Conservation (phyloP, 768 basidiomycete species). For the Coprinopsis strossmayeri region DNA sequence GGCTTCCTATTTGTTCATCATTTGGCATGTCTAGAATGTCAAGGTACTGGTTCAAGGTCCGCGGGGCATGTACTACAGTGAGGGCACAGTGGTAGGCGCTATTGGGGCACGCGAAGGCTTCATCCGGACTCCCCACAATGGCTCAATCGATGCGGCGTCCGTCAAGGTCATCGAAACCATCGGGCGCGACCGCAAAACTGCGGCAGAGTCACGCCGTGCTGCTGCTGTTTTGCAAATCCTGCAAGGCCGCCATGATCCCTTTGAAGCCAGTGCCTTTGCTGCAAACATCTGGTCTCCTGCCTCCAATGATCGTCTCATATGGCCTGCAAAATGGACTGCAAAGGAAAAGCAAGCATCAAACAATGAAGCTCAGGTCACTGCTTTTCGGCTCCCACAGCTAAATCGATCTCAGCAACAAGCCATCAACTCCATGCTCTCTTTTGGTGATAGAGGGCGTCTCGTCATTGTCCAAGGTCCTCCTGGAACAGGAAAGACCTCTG, state of each 20-base stretch:
- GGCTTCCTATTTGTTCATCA: neutral
- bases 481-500: slow-evolving; percentile 70
- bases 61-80: slow-evolving; percentile 30
- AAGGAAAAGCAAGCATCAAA: neutral
- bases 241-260: slow-evolving; percentile 26
- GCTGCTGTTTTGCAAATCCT: slow-evolving; percentile 34
- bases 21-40: slow-evolving; percentile 18
- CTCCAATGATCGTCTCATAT: slow-evolving; percentile 22
- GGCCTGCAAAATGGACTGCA: slow-evolving; percentile 38
- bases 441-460: slow-evolving; percentile 26
- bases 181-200: slow-evolving; percentile 52
- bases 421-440: slow-evolving; percentile 42
- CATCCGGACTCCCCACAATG: slow-evolving; percentile 19
- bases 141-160: slow-evolving; percentile 21
- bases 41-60: slow-evolving; percentile 20
- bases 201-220: slow-evolving; percentile 45
- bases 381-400: slow-evolving; percentile 19
- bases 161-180: slow-evolving; percentile 34
- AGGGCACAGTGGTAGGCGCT: slow-evolving; percentile 36
- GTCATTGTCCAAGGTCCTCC: slow-evolving; percentile 51
- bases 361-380: too few species aligned
- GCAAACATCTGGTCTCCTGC: slow-evolving; percentile 41
- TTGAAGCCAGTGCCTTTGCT: slow-evolving; percentile 41
- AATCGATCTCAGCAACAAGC: slow-evolving; percentile 43
- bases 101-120: slow-evolving; percentile 30